phyloP scores from a whole-genome alignment of 495 filamentous ascomycete genomes.

The Cercophora sp. region DNA sequence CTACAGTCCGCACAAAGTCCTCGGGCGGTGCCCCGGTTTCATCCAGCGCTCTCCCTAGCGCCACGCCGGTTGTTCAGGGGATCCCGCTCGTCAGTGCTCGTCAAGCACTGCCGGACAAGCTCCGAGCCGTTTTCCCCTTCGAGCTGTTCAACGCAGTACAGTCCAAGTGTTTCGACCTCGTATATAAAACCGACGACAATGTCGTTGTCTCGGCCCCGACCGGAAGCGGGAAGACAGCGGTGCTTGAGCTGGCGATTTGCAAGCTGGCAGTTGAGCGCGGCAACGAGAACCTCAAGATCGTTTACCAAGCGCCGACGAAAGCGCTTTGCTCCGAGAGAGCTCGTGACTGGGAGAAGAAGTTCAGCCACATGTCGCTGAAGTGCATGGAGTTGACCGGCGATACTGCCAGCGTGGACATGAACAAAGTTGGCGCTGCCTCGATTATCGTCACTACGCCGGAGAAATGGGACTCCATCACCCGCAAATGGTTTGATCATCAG shows the following conservation, averaged over 20 bases:
- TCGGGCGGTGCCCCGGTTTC: too few relatives aligned
- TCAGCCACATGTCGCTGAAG: conserved; percentile 65
- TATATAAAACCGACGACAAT: conserved; percentile 75
- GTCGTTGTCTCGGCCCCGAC: conserved; percentile 87
- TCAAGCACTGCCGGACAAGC: conserved; percentile 67
- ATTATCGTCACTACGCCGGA: conserved; percentile 97
- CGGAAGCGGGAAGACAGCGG: conserved; percentile 87
- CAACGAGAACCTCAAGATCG: conserved; percentile 77
- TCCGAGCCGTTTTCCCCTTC: conserved; percentile 73
- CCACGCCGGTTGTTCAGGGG: conserved; percentile 52
- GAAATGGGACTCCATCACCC: conserved; percentile 97
- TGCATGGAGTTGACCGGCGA: conserved; percentile 92
- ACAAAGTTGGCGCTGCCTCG: conserved; percentile 70
- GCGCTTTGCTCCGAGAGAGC: conserved; percentile 80
- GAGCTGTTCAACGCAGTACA: conserved; percentile 88
- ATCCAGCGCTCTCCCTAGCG: too few relatives aligned
- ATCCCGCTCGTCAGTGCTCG: conserved; percentile 70
- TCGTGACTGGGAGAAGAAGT: conserved; percentile 83
- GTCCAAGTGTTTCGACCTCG: conserved; percentile 73
- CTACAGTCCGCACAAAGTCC: too few relatives aligned
- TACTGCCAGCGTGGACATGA: conserved; percentile 70
- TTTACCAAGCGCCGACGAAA: conserved; percentile 95
- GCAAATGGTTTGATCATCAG: conserved; percentile 90
- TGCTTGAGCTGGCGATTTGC: conserved; percentile 91
- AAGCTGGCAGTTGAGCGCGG: conserved; percentile 59